A percentile compares a stretch with the other conserved stretches of the same genome.
These are phyloP conservation scores for Astrocystis sublimbata DNA, from an alignment of 495 filamentous ascomycete genomes.

Conservation along the genomic window DNA sequence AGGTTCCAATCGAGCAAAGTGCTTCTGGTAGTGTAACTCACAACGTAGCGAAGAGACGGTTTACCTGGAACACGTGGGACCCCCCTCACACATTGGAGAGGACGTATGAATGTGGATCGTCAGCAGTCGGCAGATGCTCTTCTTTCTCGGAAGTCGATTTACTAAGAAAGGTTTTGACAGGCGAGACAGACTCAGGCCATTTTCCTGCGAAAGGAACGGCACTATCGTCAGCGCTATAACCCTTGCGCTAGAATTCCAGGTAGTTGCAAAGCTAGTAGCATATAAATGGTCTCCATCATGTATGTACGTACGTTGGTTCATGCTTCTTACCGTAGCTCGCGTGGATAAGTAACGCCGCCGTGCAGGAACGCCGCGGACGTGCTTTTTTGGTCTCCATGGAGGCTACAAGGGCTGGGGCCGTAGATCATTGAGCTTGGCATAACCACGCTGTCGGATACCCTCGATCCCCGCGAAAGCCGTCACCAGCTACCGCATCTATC, in stretches of 20 bases:
- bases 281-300: background rate
- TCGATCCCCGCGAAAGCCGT: conserved; percentile 8
- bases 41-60: background rate
- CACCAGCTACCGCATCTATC: too few species aligned
- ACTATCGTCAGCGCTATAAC: conserved; percentile 13
- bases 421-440: conserved; percentile 19
- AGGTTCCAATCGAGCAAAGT: too few species aligned
- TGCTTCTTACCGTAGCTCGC: background rate
- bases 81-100: background rate
- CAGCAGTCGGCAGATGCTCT: conserved; percentile 1
- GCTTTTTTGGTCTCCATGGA: conserved; percentile 2
- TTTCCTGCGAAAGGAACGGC: background rate
- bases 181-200: background rate
- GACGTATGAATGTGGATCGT: background rate
- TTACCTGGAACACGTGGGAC: conserved; percentile 1
- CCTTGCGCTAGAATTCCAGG: conserved; percentile 1
- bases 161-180: background rate
- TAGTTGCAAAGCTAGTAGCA: too few species aligned
- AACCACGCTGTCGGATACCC: conserved; percentile 21
- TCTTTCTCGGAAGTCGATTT: background rate
- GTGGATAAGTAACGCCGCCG: background rate
- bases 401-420: background rate
- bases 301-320: background rate
- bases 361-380: background rate
- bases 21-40: conserved; percentile 3